Conservation (phyloP, 225 moss, liverwort and hornwort genomes). For the Bryum argenteum region DNA sequence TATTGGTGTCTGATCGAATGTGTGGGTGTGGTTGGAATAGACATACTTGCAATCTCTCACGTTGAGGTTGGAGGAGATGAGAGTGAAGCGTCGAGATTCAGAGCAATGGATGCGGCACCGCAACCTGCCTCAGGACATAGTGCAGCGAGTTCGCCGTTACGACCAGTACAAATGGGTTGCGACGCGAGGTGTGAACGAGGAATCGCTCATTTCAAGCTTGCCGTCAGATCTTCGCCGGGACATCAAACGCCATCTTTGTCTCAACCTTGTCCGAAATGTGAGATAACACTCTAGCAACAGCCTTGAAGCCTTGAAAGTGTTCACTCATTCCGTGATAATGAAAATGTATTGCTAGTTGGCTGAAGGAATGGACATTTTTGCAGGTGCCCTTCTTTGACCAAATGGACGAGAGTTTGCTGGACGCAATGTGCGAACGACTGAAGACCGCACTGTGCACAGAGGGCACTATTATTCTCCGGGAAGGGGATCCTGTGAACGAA, state of each 20-base stretch:
- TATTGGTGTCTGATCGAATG: neutral
- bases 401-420: slow-evolving; percentile 77
- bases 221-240: slow-evolving; percentile 56
- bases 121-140: slow-evolving; percentile 42
- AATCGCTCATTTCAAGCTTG: slow-evolving; percentile 48
- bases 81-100: slow-evolving; percentile 58
- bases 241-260: slow-evolving; percentile 57
- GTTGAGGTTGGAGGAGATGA: slow-evolving; percentile 56
- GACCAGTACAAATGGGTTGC: slow-evolving; percentile 62
- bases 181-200: slow-evolving; percentile 60
- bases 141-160: slow-evolving; percentile 51
- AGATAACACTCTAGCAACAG: neutral
- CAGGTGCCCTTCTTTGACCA: slow-evolving; percentile 88
- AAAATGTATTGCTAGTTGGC: neutral
- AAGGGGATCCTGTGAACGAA: slow-evolving; percentile 82
- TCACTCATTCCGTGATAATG: no score
- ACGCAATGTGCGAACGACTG: slow-evolving; percentile 79
- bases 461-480: slow-evolving; percentile 67
- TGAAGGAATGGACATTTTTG: neutral
- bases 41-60: slow-evolving; percentile 61
- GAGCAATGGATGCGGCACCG: slow-evolving; percentile 69
- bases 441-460: slow-evolving; percentile 75
- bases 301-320: no score
- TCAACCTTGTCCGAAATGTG: slow-evolving; percentile 52
- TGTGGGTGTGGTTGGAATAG: slow-evolving; percentile 26